Conservation (phyloP, 192 early-diverging fungal genomes). For the Linnemannia zychae region DNA sequence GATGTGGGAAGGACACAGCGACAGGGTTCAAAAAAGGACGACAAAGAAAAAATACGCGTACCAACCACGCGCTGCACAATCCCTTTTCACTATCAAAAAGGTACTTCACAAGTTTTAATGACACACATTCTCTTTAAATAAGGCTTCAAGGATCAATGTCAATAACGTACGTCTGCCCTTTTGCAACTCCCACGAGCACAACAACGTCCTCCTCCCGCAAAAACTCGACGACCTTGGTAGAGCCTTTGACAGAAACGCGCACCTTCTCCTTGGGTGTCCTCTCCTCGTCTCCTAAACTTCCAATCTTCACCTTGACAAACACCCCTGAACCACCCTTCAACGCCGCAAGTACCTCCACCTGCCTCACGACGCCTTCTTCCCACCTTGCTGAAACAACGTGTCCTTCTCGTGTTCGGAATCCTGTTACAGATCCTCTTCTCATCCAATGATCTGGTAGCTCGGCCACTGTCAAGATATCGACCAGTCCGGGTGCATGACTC, state of each 20-base stretch:
- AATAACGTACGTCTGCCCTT: conserved; percentile 42
- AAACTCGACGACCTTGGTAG: conserved; percentile 8
- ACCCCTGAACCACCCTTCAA: conserved; percentile 16
- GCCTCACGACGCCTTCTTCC: conserved; percentile 15
- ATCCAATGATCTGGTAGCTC: conserved; percentile 36
- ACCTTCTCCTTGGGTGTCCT: conserved; percentile 28
- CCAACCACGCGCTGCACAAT: too few relatives aligned
- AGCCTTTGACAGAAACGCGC: conserved; percentile 23
- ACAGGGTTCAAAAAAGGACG: not conserved
- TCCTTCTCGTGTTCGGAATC: conserved; percentile 37
- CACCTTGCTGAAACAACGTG: conserved; percentile 22
- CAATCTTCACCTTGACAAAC: conserved; percentile 17
- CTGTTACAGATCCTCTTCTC: conserved; percentile 16
- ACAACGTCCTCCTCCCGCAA: conserved; percentile 15
- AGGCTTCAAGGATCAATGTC: conserved; percentile 32
- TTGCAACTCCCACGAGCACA: conserved; percentile 19
- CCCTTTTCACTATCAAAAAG: too few relatives aligned
- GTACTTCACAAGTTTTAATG: too few relatives aligned
- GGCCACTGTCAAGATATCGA: conserved; percentile 23
- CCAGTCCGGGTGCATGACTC: conserved; percentile 13
- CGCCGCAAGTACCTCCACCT: conserved; percentile 13
- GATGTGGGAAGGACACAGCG: not conserved
- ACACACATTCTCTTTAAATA: not conserved
- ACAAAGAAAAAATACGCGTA: not conserved
- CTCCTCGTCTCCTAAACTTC: conserved; percentile 16